Evolutionary conservation across 441 rosid species (phyloP).

Genomic region (Arabidopsis hybrid): DNA sequence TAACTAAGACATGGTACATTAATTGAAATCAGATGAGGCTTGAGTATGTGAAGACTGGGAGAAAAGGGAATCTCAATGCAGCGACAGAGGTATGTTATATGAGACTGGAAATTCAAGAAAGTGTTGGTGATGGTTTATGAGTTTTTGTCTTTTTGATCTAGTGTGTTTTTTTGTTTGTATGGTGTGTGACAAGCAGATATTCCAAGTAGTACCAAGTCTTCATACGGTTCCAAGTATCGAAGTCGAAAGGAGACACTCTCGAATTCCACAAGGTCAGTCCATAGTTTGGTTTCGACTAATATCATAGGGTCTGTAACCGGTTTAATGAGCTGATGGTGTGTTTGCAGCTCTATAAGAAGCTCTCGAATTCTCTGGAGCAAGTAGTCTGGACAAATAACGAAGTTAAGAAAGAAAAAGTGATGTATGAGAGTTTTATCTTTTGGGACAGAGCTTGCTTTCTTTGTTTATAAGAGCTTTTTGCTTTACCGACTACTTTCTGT

Average conservation of each 20-base stretch:
- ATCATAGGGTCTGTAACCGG: not conserved
- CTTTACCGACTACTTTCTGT: conserved; percentile 13
- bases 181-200: conserved; percentile 56
- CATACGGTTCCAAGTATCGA: conserved; percentile 96
- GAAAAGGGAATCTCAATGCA: conserved; percentile 91
- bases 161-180: conserved; percentile 1
- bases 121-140: conserved; percentile 4
- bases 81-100: conserved; percentile 74
- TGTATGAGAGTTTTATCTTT: conserved; percentile 22
- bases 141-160: not conserved
- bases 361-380: conserved; percentile 74
- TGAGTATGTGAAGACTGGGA: conserved; percentile 85
- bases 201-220: conserved; percentile 92
- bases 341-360: conserved; percentile 86
- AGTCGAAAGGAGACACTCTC: conserved; percentile 93
- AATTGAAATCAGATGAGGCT: conserved; percentile 74
- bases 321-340: conserved; percentile 23
- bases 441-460: too few relatives aligned
- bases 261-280: conserved; percentile 86
- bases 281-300: conserved; percentile 10
- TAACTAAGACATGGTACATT: not conserved
- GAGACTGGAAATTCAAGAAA: conserved; percentile 9
- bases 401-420: conserved; percentile 58
- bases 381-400: conserved; percentile 94
- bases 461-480: conserved; percentile 25